Base-by-base conservation (phyloP, 2,329 filamentous ascomycete genomes). In the Nemania sp. region DNA sequence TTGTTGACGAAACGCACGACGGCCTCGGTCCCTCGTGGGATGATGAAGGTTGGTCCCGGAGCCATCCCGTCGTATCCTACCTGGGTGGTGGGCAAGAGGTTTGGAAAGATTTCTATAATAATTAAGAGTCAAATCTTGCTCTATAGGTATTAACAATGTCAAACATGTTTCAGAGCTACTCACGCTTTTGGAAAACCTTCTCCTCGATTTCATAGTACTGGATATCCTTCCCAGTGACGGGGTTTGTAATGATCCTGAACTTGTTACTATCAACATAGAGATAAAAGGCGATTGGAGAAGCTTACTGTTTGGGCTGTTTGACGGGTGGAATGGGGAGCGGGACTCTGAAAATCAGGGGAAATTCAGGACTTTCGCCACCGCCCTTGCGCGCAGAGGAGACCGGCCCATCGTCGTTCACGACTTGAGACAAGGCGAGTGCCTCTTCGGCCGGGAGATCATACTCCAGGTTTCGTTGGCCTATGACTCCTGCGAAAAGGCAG, bases 1-100 rank as follows among this genome's bases (percentile, higher is more conserved):
- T 79, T 78, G 71, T 86, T 86, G 64, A 80, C 75, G 64, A 84
- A 80, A 34, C 83, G 77, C 7, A 86, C 79, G 2, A 86, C 77
- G 2, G 78, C 79, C 72, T 86, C 81, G 17, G 77, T 76, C 0
- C 81, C 82, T 57, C 74, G 72, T 5, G 76, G 74, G 60, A 84
- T 76, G 37, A 78, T 69, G 63, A 84, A 80, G 1, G 79, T 85
- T 6, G 83, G 83, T 0, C 84, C 84, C 6, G 83, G 83, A 4
- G 77, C 75, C 7, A 80, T 78, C 13, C 83, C 83, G 74, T 86
- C 80, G 63, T 85, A 86, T 6, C 83, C 83, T 20, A 74, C 68
- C 7, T 77, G 63, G 5, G 64, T 69, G 1, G 75, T 66, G 5
- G 68, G 60, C 0, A 64, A 46, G 17, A 76, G 74, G 62, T 73